These are phyloP conservation scores for Aspergillus bombycis DNA, from an alignment of 2,329 filamentous ascomycete species.

Conservation along the genomic window DNA sequence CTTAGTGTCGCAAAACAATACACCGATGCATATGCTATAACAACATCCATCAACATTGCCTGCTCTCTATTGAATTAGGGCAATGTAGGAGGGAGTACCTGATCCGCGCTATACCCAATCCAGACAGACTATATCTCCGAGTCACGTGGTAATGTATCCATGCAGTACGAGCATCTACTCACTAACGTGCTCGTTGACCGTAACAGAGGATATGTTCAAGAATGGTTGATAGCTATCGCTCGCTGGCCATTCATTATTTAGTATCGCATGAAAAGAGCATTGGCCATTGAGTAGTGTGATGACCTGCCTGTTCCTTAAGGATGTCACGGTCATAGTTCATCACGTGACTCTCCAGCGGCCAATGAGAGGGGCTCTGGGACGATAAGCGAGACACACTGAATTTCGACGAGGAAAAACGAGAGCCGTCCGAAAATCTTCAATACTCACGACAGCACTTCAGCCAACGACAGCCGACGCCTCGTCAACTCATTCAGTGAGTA, in stretches of 20 bases:
- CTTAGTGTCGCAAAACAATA: no score
- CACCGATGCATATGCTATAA: no score
- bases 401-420: constrained; percentile 34
- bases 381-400: constrained; percentile 45
- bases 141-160: not conserved
- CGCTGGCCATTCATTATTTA: not conserved
- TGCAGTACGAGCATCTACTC: not conserved
- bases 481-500: constrained; percentile 41
- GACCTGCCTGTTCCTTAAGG: not conserved
- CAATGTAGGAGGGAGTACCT: not conserved
- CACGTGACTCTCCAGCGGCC: constrained; percentile 18
- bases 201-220: not conserved
- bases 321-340: not conserved
- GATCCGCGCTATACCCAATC: not conserved
- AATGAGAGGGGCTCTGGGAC: constrained; percentile 29
- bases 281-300: not conserved
- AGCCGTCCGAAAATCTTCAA: constrained; percentile 28
- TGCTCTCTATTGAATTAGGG: not conserved
- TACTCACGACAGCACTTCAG: constrained; percentile 25
- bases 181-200: not conserved
- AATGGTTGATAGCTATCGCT: not conserved
- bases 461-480: constrained; percentile 42
- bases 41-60: no score
- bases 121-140: not conserved
- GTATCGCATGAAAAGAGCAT: not conserved